Conservation (phyloP, 352 stramenopile genomes). For the Pythium biforme region DNA sequence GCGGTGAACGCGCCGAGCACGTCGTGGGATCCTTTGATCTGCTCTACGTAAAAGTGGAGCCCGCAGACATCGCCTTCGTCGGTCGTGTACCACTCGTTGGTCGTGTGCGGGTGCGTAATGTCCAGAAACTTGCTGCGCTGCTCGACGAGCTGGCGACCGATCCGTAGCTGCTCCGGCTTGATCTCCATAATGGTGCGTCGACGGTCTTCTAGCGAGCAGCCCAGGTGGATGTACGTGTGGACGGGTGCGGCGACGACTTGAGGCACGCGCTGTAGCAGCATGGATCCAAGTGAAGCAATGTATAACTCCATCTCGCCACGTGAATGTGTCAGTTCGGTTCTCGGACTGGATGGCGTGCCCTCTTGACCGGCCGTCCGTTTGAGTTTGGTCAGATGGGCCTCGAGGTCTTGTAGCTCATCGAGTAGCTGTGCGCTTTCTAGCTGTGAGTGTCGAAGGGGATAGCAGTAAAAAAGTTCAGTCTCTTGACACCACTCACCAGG, state of each 20-base stretch:
- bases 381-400: slow-evolving; percentile 9
- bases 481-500: no score
- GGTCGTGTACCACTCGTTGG: slow-evolving; percentile 44
- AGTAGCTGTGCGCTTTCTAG: slow-evolving; percentile 6
- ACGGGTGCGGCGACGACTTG: slow-evolving; percentile 5
- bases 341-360: neutral
- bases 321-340: neutral
- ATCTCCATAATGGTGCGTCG: slow-evolving; percentile 31
- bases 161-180: slow-evolving; percentile 32
- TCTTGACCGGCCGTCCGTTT: neutral
- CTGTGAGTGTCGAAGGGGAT: neutral
- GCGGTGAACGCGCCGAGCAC: slow-evolving; percentile 44
- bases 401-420: slow-evolving; percentile 6
- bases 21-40: slow-evolving; percentile 32
- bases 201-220: slow-evolving; percentile 28
- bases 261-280: slow-evolving; percentile 9
- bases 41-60: slow-evolving; percentile 44
- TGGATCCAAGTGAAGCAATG: slow-evolving; percentile 8
- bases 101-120: slow-evolving; percentile 30
- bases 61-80: slow-evolving; percentile 46
- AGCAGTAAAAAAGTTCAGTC: neutral
- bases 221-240: slow-evolving; percentile 38
- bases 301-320: slow-evolving; percentile 6
- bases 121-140: slow-evolving; percentile 44
- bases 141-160: slow-evolving; percentile 35